Conservation (phyloP, 192 early-diverging fungal species). For the Podochytrium sp. region DNA sequence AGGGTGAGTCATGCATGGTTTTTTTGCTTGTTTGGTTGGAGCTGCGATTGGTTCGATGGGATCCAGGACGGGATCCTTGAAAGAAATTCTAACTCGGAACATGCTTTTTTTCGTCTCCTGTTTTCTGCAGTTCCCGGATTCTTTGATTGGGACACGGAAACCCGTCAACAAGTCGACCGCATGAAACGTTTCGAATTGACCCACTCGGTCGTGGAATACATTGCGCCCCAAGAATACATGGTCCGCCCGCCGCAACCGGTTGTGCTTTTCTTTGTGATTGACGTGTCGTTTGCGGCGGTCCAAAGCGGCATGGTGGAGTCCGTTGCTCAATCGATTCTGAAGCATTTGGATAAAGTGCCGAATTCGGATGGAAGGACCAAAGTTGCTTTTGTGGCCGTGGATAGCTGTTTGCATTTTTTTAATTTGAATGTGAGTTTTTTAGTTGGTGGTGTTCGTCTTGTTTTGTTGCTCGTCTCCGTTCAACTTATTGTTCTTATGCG, state of each 20-base stretch:
- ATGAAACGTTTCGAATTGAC: conserved; percentile 90
- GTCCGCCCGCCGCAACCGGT: conserved; percentile 96
- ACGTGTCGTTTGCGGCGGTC: conserved; percentile 89
- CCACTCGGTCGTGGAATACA: conserved; percentile 88
- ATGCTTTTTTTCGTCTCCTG: too few species aligned
- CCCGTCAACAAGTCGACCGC: conserved; percentile 78
- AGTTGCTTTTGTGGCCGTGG: conserved; percentile 89
- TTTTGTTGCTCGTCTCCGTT: too few species aligned
- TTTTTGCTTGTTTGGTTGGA: neutral
- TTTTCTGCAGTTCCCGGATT: conserved; percentile 49
- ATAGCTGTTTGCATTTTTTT: conserved; percentile 89
- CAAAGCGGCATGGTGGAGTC: conserved; percentile 82
- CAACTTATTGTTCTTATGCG: conserved; percentile 13
- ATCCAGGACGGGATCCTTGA: too few species aligned
- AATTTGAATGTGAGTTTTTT: conserved; percentile 66
- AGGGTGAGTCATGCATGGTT: conserved; percentile 58
- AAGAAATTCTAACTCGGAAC: too few species aligned
- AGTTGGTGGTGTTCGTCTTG: neutral
- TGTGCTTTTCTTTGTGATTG: conserved; percentile 91
- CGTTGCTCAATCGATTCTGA: conserved; percentile 79
- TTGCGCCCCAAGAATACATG: conserved; percentile 98
- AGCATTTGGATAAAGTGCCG: conserved; percentile 82
- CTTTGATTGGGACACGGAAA: conserved; percentile 68
- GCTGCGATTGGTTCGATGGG: too few species aligned
- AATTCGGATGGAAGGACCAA: conserved; percentile 88